These are phyloP conservation scores for Eimeria falciformis DNA, from an alignment of 169 alveolate genomes.

Conservation along the genomic window DNA sequence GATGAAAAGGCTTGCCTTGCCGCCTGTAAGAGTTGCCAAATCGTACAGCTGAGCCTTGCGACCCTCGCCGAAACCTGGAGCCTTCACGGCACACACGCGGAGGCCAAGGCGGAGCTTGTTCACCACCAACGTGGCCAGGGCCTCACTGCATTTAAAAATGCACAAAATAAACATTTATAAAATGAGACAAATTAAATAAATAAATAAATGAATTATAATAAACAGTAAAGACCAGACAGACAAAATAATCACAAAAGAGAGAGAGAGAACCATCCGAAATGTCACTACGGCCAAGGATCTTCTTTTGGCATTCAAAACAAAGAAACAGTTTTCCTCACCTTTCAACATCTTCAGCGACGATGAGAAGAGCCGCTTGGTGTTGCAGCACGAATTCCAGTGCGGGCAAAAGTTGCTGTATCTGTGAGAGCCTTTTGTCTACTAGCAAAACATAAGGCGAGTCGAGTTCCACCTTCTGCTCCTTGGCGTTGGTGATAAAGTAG, in stretches of 20 bases:
- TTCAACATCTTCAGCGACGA: conserved; percentile 99
- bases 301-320: no score
- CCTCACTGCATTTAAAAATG: conserved; percentile 91
- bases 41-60: conserved; percentile 97
- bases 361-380: conserved; percentile 94
- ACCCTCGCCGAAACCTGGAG: conserved; percentile 97
- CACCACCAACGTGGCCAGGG: conserved; percentile 98
- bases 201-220: no score
- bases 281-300: no score
- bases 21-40: conserved; percentile 97
- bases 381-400: conserved; percentile 96
- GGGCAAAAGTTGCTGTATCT: conserved; percentile 95
- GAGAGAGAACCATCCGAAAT: no score
- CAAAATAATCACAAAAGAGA: background rate
- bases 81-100: conserved; percentile 95
- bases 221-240: background rate
- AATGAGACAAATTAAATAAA: no score
- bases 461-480: conserved; percentile 94
- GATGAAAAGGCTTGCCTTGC: conserved; percentile 83
- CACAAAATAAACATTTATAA: no score
- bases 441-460: conserved; percentile 97
- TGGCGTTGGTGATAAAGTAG: conserved; percentile 97
- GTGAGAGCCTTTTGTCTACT: conserved; percentile 96
- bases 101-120: conserved; percentile 98
- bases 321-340: conserved; percentile 61